Conservation (phyloP, 495 filamentous ascomycete genomes). For the Lineolata rhizophorae region DNA sequence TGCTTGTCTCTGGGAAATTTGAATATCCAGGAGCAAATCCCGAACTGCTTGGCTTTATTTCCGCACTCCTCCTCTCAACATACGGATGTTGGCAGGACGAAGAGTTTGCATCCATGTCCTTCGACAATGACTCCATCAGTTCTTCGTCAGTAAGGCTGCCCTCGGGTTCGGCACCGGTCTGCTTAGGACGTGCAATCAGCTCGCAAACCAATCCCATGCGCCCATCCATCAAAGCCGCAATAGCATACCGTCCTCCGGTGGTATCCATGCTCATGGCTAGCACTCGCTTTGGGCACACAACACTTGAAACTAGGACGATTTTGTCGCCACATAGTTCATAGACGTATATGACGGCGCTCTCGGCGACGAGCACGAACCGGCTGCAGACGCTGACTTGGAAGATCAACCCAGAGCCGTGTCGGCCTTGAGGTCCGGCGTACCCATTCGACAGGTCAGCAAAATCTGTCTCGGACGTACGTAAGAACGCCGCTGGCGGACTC, state of each 20-base stretch:
- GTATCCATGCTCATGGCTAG: conserved; percentile 45
- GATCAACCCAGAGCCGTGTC: conserved; percentile 12
- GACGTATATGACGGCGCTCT: conserved; percentile 36
- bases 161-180: too few species aligned
- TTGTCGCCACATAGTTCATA: conserved; percentile 27
- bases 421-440: conserved; percentile 4
- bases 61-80: too few species aligned
- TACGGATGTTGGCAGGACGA: too few species aligned
- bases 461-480: conserved; percentile 8
- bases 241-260: conserved; percentile 27
- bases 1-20: too few species aligned
- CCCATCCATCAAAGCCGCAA: conserved; percentile 39
- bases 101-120: too few species aligned
- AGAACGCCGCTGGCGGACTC: background rate
- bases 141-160: too few species aligned
- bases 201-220: conserved; percentile 44
- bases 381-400: conserved; percentile 39
- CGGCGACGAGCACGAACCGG: conserved; percentile 32
- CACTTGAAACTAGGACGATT: conserved; percentile 26
- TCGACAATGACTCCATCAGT: too few species aligned
- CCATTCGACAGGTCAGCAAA: conserved; percentile 17
- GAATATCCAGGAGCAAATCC: too few species aligned
- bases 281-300: conserved; percentile 37
- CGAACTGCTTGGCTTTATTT: too few species aligned
- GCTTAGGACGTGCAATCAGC: too few species aligned